Evolutionary conservation across 192 early-diverging fungal genomes (phyloP).

Genomic region (Pilobolus umbonatus): DNA sequence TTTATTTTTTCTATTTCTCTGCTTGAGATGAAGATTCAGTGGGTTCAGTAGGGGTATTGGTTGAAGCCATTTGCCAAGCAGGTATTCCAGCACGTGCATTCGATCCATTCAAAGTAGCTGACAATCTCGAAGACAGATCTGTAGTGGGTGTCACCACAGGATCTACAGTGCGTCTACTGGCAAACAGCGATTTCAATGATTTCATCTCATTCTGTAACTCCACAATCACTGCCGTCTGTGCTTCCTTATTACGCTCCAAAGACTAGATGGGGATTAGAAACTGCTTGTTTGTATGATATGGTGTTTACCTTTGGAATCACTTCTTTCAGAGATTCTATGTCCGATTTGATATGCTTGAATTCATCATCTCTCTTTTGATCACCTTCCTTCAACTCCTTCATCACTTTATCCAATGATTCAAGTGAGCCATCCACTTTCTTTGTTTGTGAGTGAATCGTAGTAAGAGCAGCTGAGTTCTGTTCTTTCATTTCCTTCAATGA

Average conservation of each 20-base stretch:
- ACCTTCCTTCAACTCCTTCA: constrained; percentile 58
- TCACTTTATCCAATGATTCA: constrained; percentile 52
- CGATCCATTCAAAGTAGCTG: constrained; percentile 6
- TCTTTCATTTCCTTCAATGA: constrained; percentile 56
- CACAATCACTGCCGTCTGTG: constrained; percentile 56
- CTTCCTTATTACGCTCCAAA: constrained; percentile 69
- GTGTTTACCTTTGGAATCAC: constrained; percentile 69
- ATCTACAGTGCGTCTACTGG: constrained; percentile 59
- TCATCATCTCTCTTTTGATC: constrained; percentile 66
- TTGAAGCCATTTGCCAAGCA: constrained; percentile 62
- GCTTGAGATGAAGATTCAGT: constrained; percentile 6
- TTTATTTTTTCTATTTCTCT: not conserved
- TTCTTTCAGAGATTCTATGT: constrained; percentile 66
- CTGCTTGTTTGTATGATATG: not conserved
- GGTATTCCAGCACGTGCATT: constrained; percentile 35
- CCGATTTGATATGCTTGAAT: constrained; percentile 65
- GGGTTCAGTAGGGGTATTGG: constrained; percentile 8
- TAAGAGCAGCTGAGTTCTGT: constrained; percentile 58
- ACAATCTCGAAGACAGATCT: constrained; percentile 19
- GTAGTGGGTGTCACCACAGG: constrained; percentile 31
- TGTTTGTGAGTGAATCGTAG: constrained; percentile 61
- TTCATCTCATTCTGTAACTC: constrained; percentile 95
- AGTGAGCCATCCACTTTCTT: constrained; percentile 67
- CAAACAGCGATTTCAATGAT: constrained; percentile 83
- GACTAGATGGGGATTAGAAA: constrained; percentile 35